These are phyloP conservation scores for Xanthoconium purpureum DNA, from an alignment of 768 basidiomycete genomes.

Conservation along the genomic window DNA sequence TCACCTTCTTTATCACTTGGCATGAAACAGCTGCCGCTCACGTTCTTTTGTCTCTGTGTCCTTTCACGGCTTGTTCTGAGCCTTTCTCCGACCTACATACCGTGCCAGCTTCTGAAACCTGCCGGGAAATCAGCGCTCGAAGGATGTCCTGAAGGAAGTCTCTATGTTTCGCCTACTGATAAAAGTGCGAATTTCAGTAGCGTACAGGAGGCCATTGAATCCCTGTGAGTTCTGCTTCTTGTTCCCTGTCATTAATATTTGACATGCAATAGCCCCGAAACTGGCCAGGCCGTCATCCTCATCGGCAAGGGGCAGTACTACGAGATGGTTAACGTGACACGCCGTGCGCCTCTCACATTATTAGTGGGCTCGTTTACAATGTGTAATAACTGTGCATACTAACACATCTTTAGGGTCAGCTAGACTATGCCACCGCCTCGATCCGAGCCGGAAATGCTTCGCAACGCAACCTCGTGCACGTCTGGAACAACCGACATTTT, in stretches of 20 bases:
- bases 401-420: constrained; percentile 43
- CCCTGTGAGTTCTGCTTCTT: constrained; percentile 42
- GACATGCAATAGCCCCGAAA: constrained; percentile 36
- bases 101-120: constrained; percentile 54
- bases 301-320: constrained; percentile 58
- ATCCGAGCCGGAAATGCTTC: constrained; percentile 43
- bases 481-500: constrained; percentile 49
- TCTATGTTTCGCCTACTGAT: constrained; percentile 56
- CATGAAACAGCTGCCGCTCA: constrained; percentile 10
- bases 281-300: constrained; percentile 45
- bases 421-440: constrained; percentile 37
- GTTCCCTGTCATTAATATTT: neutral
- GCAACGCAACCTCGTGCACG: constrained; percentile 47
- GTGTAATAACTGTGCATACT: neutral
- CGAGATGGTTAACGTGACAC: constrained; percentile 57
- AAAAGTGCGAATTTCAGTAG: constrained; percentile 42
- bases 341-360: constrained; percentile 51
- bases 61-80: constrained; percentile 14
- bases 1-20: neutral
- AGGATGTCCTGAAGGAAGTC: constrained; percentile 56
- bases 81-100: constrained; percentile 45
- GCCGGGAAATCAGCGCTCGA: constrained; percentile 38
- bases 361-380: constrained; percentile 37
- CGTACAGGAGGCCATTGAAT: constrained; percentile 54
- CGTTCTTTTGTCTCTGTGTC: constrained; percentile 3